Conservation (phyloP, 768 basidiomycete genomes). For the Lentinula lateritia region DNA sequence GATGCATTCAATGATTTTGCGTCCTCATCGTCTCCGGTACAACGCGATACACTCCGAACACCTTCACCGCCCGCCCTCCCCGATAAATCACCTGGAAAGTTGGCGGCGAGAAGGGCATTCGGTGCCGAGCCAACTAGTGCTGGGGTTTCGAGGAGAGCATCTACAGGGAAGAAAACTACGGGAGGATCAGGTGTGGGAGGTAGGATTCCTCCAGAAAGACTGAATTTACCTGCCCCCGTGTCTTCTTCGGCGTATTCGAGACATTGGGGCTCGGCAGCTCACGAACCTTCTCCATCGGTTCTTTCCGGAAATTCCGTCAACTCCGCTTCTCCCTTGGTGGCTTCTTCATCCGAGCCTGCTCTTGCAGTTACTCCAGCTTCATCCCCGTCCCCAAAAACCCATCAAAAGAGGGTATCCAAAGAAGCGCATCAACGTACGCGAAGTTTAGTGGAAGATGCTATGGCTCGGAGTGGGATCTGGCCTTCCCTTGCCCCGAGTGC, state of each 20-base stretch:
- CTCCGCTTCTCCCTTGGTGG: neutral
- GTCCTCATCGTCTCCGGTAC: constrained; percentile 24
- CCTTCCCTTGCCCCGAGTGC: constrained; percentile 17
- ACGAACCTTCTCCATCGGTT: neutral
- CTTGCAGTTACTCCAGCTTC: constrained; percentile 7
- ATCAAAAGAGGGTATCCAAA: constrained; percentile 24
- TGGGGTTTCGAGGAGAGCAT: neutral
- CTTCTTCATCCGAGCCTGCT: neutral
- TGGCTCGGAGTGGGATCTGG: constrained; percentile 39
- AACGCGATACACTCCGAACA: constrained; percentile 27
- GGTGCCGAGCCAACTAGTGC: constrained; percentile 5
- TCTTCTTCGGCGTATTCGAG: neutral
- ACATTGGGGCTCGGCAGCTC: neutral
- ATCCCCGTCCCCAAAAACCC: constrained; percentile 12
- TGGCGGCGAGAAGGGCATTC: neutral
- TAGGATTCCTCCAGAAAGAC: neutral
- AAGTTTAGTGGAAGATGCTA: constrained; percentile 53
- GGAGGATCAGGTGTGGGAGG: constrained; percentile 1
- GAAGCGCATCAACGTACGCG: constrained; percentile 50
- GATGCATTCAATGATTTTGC: constrained; percentile 25
- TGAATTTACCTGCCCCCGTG: neutral
- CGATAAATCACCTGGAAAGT: constrained; percentile 21
- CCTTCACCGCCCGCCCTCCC: constrained; percentile 44
- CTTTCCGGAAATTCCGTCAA: neutral
- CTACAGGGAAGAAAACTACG: neutral